A percentile compares a stretch with the other conserved stretches of the same genome.
Conservation (phyloP, 306 rosid species). For the Pterocarpus macrocarpus region DNA sequence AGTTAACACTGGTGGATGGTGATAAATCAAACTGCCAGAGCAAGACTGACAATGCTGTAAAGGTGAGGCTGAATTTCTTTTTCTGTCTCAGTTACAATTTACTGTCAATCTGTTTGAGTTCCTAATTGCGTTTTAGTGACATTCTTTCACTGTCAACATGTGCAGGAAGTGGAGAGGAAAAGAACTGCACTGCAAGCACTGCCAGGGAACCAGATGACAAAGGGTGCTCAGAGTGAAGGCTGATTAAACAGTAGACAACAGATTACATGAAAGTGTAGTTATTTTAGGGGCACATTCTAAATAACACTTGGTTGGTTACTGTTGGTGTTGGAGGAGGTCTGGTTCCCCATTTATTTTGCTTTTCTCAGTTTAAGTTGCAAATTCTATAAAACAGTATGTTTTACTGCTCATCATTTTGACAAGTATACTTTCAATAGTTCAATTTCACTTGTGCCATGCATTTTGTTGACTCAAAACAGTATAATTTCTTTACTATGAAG, state of each 20-base stretch:
- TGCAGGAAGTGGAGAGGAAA: conserved; percentile 57
- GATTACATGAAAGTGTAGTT: not conserved
- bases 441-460: no score
- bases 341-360: not conserved
- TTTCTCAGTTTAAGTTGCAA: not conserved
- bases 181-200: conserved; percentile 80
- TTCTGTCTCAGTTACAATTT: not conserved
- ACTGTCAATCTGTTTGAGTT: not conserved
- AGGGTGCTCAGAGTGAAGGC: conserved; percentile 30
- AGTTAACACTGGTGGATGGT: conserved; percentile 34
- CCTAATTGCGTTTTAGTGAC: not conserved
- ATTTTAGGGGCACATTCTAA: not conserved
- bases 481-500: no score
- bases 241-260: conserved; percentile 14
- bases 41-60: not conserved
- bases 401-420: not conserved
- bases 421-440: no score
- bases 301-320: not conserved
- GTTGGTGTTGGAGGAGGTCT: not conserved
- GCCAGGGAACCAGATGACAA: conserved; percentile 61
- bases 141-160: not conserved
- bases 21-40: not conserved
- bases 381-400: not conserved
- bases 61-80: conserved; percentile 39
- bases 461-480: no score